These are phyloP conservation scores for Teratosphaeriaceae sp. DNA, from an alignment of 2,329 filamentous ascomycete species.

Conservation along the genomic window DNA sequence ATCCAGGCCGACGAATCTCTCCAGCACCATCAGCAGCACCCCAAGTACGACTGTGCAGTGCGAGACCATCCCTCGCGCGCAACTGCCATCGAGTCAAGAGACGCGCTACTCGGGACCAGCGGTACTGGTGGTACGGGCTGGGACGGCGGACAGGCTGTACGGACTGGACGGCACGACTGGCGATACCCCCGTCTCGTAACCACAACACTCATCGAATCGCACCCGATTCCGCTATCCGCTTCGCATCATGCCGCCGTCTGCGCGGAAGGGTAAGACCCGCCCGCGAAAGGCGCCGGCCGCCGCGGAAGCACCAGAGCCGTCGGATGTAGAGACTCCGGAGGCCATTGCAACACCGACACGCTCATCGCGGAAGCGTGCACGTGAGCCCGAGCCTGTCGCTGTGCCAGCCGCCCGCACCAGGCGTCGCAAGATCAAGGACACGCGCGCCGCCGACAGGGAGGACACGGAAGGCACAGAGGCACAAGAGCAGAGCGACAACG, in stretches of 20 bases:
- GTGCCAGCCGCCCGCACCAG: conserved; percentile 19
- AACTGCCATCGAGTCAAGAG: no score
- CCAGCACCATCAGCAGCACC: no score
- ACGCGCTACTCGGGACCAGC: no score
- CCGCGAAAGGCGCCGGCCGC: conserved; percentile 23
- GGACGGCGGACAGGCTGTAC: no score
- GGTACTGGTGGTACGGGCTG: no score
- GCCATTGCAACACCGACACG: conserved; percentile 43
- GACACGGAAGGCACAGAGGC: conserved; percentile 33
- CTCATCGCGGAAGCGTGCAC: conserved; percentile 38
- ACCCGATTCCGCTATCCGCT: no score
- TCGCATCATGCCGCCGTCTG: conserved; percentile 27
- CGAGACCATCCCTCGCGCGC: no score
- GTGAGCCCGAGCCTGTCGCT: conserved; percentile 25
- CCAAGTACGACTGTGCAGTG: no score
- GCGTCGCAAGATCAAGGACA: conserved; percentile 29
- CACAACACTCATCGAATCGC: not conserved
- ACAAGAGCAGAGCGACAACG: conserved; percentile 32
- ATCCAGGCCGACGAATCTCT: no score
- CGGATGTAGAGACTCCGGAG: conserved; percentile 39
- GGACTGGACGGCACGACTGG: no score
- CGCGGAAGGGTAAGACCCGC: conserved; percentile 28
- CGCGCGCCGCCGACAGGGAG: conserved; percentile 23
- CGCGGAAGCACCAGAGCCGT: conserved; percentile 23
- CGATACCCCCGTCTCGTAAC: no score